Conservation (phyloP, 1,139 yeast species). For the Wickerhamomyces sp. region DNA sequence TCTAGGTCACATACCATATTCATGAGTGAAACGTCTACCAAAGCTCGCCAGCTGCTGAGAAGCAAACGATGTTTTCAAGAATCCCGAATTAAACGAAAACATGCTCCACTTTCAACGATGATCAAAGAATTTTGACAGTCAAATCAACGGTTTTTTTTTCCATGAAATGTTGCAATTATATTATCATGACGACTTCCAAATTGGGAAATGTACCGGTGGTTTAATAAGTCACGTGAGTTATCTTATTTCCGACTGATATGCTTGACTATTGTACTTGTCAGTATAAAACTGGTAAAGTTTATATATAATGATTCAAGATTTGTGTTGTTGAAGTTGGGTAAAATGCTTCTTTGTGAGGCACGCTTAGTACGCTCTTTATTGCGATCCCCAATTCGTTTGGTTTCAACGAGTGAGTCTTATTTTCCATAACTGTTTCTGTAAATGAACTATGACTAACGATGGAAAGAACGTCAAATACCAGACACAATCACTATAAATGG, state of each 20-base stretch:
- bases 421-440: no score
- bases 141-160: not conserved
- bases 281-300: no score
- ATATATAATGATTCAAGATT: no score
- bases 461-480: constrained; percentile 16
- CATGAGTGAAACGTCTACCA: constrained; percentile 62
- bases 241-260: not conserved
- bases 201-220: not conserved
- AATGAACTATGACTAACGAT: not conserved
- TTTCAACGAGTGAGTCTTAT: constrained; percentile 3
- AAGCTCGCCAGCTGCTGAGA: constrained; percentile 12
- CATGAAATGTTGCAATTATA: not conserved
- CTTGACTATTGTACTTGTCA: no score
- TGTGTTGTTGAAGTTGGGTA: not conserved
- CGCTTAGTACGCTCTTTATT: not conserved
- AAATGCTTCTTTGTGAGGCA: not conserved
- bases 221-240: not conserved
- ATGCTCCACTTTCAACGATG: no score
- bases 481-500: constrained; percentile 44
- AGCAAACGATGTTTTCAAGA: not conserved
- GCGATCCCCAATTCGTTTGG: not conserved
- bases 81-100: constrained; percentile 10
- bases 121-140: no score
- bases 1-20: no score
- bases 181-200: not conserved